Percentiles rank a stretch among this genome's conserved stretches.
Evolutionary conservation across 2,329 filamentous ascomycete species (phyloP).

Genomic region (Scedosporium boydii): DNA sequence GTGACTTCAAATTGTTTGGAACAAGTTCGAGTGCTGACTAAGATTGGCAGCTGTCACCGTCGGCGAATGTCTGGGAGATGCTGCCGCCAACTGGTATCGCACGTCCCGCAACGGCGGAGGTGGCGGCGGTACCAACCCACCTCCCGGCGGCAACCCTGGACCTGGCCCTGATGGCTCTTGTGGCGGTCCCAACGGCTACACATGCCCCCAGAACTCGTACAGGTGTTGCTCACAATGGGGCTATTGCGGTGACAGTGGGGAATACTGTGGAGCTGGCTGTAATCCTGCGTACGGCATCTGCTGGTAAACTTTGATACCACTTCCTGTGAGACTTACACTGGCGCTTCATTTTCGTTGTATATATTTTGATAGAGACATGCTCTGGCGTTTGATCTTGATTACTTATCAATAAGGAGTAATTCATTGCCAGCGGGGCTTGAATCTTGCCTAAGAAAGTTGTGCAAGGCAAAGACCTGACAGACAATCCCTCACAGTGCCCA

Average conservation of each 20-base stretch:
- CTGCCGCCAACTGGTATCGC: conserved; percentile 43
- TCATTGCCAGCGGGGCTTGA: no score
- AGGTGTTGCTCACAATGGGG: conserved; percentile 6
- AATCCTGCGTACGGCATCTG: conserved; percentile 5
- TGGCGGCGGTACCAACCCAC: not conserved
- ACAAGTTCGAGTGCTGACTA: not conserved
- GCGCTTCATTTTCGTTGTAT: no score
- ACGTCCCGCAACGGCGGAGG: conserved; percentile 1
- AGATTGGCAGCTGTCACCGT: conserved; percentile 14
- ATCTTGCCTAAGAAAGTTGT: no score
- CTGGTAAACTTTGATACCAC: not conserved
- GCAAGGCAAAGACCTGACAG: no score
- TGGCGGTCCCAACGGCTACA: conserved; percentile 1
- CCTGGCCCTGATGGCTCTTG: conserved; percentile 6
- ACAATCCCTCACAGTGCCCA: no score
- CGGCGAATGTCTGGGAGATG: conserved; percentile 43
- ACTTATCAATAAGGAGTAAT: no score
- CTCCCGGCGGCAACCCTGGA: not conserved
- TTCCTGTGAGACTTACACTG: no score
- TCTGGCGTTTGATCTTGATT: no score
- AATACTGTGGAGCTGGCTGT: conserved; percentile 7
- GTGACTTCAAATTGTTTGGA: not conserved
- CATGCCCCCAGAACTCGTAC: not conserved
- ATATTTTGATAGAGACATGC: no score
- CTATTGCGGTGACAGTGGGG: conserved; percentile 5